A percentile compares a stretch with the other conserved stretches of the same genome.
Conservation (phyloP, 2,329 filamentous ascomycete genomes). For the Pseudogymnoascus sp. region DNA sequence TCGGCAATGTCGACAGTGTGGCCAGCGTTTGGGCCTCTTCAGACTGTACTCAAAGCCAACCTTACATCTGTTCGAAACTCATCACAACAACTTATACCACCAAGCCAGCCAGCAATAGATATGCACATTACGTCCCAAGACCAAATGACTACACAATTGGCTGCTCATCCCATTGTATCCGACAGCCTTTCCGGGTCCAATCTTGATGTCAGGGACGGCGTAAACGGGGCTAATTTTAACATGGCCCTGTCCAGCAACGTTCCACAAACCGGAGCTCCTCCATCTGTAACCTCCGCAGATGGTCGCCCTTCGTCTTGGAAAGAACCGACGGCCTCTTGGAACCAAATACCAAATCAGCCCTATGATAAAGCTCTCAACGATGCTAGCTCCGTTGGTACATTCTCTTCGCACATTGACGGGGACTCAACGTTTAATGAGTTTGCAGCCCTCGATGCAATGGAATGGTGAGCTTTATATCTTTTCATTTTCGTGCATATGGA, state of each 20-base stretch:
- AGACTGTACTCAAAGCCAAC: constrained; percentile 9
- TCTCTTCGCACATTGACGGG: constrained; percentile 20
- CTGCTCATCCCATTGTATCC: background rate
- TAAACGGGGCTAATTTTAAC: background rate
- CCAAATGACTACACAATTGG: background rate
- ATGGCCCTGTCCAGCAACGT: background rate
- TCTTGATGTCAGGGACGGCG: background rate
- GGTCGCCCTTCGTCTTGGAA: background rate
- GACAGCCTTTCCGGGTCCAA: background rate
- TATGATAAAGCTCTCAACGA: constrained; percentile 14
- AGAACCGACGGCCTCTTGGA: background rate
- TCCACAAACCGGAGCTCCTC: background rate
- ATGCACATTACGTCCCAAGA: background rate
- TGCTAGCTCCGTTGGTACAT: constrained; percentile 16
- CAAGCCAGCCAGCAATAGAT: background rate
- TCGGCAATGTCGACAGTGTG: constrained; percentile 23
- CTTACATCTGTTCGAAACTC: constrained; percentile 12
- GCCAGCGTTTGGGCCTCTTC: constrained; percentile 22
- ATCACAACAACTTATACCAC: background rate
- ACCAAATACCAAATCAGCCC: constrained; percentile 3
- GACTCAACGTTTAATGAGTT: constrained; percentile 51
- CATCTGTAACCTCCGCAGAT: background rate
- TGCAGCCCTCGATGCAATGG: constrained; percentile 46
- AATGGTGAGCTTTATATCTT: constrained; percentile 29
- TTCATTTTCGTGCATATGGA: background rate